Conservation (phyloP, 2,329 filamentous ascomycete genomes). For the Celoporthe dispersa region DNA sequence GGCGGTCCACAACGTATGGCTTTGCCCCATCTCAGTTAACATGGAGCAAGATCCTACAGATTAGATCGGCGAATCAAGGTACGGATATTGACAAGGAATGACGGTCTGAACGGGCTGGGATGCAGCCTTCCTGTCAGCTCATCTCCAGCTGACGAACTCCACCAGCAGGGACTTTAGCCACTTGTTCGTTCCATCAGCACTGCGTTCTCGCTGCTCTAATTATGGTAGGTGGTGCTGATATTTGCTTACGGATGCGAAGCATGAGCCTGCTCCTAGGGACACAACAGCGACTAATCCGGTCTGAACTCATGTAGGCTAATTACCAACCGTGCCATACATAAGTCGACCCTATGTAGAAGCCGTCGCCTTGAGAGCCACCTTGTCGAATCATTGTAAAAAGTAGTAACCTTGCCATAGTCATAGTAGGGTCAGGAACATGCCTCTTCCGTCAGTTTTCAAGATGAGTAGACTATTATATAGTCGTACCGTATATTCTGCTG, state of each 20-base stretch:
- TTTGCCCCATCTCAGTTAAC: background rate
- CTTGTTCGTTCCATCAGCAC: background rate
- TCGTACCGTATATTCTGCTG: no score
- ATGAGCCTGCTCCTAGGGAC: background rate
- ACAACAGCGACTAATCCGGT: background rate
- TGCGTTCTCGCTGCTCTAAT: background rate
- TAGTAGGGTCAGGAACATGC: no score
- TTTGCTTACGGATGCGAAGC: background rate
- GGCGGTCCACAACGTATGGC: background rate
- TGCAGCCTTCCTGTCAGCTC: background rate
- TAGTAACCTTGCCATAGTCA: no score
- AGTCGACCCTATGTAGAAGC: background rate
- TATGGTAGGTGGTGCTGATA: background rate
- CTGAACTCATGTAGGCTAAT: background rate
- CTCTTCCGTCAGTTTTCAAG: no score
- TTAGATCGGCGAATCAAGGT: background rate
- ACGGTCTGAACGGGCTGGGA: background rate
- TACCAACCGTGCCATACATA: background rate
- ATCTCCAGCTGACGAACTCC: background rate
- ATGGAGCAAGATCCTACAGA: background rate
- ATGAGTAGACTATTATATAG: no score
- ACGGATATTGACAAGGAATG: background rate
- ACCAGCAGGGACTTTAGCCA: background rate
- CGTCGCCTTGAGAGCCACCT: background rate
- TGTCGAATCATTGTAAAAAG: background rate